Conservation (phyloP, 129 eudicot genomes). For the Pseudognaphalium luteoalbum region DNA sequence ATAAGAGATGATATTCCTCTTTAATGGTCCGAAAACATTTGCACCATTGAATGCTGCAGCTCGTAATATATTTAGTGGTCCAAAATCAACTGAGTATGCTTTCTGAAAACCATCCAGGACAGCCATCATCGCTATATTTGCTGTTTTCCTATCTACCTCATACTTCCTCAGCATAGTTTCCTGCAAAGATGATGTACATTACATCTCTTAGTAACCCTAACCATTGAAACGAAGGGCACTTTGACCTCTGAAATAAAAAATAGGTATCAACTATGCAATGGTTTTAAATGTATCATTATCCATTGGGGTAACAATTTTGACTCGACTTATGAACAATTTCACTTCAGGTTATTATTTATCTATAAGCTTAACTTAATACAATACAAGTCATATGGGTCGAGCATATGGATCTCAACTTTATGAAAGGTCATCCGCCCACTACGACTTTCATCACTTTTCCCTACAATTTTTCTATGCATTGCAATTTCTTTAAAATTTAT, state of each 20-base stretch:
- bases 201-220: background rate
- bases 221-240: background rate
- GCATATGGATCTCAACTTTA: background rate
- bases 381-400: background rate
- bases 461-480: background rate
- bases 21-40: constrained; percentile 64
- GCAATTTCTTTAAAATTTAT: background rate
- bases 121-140: constrained; percentile 85
- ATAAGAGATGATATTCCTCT: constrained; percentile 72
- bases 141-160: constrained; percentile 81
- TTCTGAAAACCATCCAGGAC: constrained; percentile 90
- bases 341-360: background rate
- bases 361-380: background rate
- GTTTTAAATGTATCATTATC: too few relatives aligned
- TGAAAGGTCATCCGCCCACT: too few relatives aligned
- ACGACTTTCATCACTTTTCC: too few relatives aligned
- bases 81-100: constrained; percentile 86
- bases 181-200: constrained; percentile 31
- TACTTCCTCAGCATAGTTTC: constrained; percentile 64
- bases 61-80: constrained; percentile 71
- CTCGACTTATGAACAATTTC: background rate
- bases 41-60: constrained; percentile 89
- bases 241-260: background rate
- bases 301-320: background rate
- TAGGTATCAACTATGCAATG: too few relatives aligned